These are phyloP conservation scores for Cynara cardunculus DNA, from an alignment of 129 eudicot species.

Conservation along the genomic window DNA sequence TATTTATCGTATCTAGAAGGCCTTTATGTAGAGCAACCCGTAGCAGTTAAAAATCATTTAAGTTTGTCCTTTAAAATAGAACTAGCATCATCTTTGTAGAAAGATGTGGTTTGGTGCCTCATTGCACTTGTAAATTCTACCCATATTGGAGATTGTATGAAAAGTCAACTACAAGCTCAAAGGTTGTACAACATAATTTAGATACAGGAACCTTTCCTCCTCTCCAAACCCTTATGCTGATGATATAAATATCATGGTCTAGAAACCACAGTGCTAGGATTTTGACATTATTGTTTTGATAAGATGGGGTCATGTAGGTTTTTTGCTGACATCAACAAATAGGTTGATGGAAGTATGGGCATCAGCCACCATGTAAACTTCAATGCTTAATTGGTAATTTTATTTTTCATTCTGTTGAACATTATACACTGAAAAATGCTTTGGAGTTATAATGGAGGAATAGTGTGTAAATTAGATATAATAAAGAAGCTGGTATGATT, in stretches of 20 bases:
- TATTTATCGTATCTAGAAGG: too few species aligned
- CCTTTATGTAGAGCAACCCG: too few species aligned
- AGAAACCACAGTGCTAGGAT: background rate
- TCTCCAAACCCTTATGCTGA: background rate
- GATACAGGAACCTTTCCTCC: too few species aligned
- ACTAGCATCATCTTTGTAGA: too few species aligned
- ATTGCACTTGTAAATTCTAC: too few species aligned
- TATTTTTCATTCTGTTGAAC: background rate
- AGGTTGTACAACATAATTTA: too few species aligned
- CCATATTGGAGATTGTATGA: too few species aligned
- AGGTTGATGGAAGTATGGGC: background rate
- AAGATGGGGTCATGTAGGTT: background rate
- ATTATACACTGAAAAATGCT: background rate
- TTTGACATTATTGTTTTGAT: background rate
- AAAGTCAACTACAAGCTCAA: too few species aligned
- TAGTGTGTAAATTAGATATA: background rate
- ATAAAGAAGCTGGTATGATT: background rate
- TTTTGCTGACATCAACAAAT: background rate
- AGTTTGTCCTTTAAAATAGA: too few species aligned
- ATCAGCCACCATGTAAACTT: background rate
- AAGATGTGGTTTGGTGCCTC: too few species aligned
- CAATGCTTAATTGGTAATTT: background rate
- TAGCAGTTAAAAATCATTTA: too few species aligned
- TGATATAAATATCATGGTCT: background rate
- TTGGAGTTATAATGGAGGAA: background rate